Conservation (phyloP, 176 grass and related monocot species). For the Guadua angustifolia region DNA sequence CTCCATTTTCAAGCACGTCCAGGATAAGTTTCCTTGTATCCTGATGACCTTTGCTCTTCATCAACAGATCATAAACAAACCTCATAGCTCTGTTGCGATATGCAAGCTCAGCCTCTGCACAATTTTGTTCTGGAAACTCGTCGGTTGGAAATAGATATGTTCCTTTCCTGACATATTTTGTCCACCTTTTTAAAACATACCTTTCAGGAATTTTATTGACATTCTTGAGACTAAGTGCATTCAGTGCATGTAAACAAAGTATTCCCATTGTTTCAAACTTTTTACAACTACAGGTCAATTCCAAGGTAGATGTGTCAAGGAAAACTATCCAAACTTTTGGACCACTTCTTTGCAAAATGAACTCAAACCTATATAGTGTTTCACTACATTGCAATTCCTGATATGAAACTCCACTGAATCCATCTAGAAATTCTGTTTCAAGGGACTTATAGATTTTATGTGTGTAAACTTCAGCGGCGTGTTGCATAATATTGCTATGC, state of each 20-base stretch:
- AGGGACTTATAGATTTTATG: conserved; percentile 60
- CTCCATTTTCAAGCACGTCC: conserved; percentile 63
- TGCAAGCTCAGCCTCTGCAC: conserved; percentile 39
- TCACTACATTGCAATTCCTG: conserved; percentile 65
- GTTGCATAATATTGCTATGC: conserved; percentile 58
- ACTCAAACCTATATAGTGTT: conserved; percentile 70
- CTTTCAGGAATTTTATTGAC: conserved; percentile 72
- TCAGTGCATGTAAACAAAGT: conserved; percentile 82
- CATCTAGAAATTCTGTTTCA: conserved; percentile 76
- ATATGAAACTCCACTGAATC: conserved; percentile 57
- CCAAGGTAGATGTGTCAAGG: conserved; percentile 64
- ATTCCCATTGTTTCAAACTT: conserved; percentile 77
- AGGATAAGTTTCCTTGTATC: conserved; percentile 68
- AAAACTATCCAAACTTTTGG: conserved; percentile 69
- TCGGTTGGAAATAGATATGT: conserved; percentile 55
- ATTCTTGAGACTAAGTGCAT: conserved; percentile 72
- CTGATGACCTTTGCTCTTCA: conserved; percentile 66
- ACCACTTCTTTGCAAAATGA: conserved; percentile 60
- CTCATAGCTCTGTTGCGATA: conserved; percentile 70
- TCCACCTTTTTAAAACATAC: conserved; percentile 75
- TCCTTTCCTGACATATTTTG: conserved; percentile 68
- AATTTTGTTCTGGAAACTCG: conserved; percentile 52
- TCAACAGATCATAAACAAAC: conserved; percentile 71
- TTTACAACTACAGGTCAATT: conserved; percentile 79
- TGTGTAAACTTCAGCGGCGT: conserved; percentile 76